Percentiles rank a stretch among this genome's conserved stretches.
Conservation (phyloP, 179 eudicot species). For the Gypsophila paniculata region DNA sequence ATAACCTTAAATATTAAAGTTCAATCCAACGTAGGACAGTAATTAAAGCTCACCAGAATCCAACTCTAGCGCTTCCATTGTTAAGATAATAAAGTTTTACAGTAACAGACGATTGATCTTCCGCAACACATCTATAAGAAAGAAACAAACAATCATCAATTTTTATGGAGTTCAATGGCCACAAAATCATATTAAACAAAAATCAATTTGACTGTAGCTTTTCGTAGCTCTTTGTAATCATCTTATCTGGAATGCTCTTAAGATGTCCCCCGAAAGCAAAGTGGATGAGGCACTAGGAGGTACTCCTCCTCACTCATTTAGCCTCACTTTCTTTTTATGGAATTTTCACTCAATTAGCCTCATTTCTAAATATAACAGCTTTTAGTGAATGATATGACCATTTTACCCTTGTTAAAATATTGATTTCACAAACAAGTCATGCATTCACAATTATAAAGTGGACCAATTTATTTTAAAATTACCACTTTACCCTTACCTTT, state of each 20-base stretch:
- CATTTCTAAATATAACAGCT: too few relatives aligned
- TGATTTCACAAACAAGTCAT: too few relatives aligned
- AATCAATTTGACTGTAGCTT: background rate
- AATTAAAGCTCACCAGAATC: constrained; percentile 69
- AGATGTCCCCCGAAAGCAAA: background rate
- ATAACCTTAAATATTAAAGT: background rate
- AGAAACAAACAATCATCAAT: constrained; percentile 14
- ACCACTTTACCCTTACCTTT: too few relatives aligned
- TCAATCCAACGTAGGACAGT: background rate
- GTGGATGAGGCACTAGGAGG: background rate
- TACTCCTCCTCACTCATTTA: background rate
- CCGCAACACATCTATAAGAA: constrained; percentile 75
- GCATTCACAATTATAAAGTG: too few relatives aligned
- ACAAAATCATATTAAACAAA: background rate
- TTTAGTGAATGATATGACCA: too few relatives aligned
- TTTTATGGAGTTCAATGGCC: background rate
- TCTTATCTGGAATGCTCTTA: background rate
- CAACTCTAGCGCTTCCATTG: constrained; percentile 97
- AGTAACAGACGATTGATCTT: constrained; percentile 81
- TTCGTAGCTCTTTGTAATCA: background rate
- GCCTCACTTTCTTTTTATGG: too few relatives aligned
- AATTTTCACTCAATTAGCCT: too few relatives aligned
- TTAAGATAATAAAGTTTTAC: constrained; percentile 72
- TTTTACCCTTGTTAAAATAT: too few relatives aligned
- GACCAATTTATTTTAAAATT: too few relatives aligned